Percentiles rank a stretch among this genome's conserved stretches.
phyloP scores from a whole-genome alignment of 768 basidiomycete genomes.

The Tubosaeta brunneosetosa region DNA sequence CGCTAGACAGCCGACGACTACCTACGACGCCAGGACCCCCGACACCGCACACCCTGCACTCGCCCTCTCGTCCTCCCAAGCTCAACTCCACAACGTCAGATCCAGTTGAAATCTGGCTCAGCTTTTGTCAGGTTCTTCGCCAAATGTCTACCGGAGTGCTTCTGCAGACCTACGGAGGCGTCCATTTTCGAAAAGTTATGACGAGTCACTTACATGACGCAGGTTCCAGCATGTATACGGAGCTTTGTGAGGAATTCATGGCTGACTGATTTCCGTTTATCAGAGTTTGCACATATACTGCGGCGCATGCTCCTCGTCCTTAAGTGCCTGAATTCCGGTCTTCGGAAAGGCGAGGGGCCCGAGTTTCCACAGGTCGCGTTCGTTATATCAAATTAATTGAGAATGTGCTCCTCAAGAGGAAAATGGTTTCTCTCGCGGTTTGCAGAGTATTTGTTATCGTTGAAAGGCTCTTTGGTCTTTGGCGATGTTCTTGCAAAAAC shows the following conservation, averaged over 20 bases:
- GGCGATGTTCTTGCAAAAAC: conserved; percentile 69
- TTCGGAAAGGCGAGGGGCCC: conserved; percentile 70
- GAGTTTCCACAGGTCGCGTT: conserved; percentile 78
- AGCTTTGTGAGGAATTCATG: background rate
- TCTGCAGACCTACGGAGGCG: conserved; percentile 31
- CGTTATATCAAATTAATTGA: conserved; percentile 49
- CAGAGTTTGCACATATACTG: conserved; percentile 60
- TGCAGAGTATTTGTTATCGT: conserved; percentile 54
- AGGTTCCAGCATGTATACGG: conserved; percentile 51
- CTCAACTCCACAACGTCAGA: too few species aligned
- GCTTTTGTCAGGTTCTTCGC: conserved; percentile 42
- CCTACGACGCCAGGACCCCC: too few species aligned
- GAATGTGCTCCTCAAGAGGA: conserved; percentile 30
- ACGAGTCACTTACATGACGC: conserved; percentile 56
- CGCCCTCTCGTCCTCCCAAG: too few species aligned
- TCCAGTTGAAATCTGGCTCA: conserved; percentile 49
- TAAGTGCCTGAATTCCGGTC: conserved; percentile 45
- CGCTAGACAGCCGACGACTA: too few species aligned
- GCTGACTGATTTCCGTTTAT: conserved; percentile 6
- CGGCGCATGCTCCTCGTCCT: conserved; percentile 57
- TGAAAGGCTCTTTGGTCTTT: conserved; percentile 45
- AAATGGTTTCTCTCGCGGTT: conserved; percentile 62
- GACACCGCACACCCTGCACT: too few species aligned
- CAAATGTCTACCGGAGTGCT: conserved; percentile 46
- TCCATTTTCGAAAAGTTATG: conserved; percentile 51